Percentiles rank a stretch among this genome's conserved stretches.
These are phyloP conservation scores for Houttuynia cordata DNA, from an alignment of 164 flowering plant species.

Conservation along the genomic window DNA sequence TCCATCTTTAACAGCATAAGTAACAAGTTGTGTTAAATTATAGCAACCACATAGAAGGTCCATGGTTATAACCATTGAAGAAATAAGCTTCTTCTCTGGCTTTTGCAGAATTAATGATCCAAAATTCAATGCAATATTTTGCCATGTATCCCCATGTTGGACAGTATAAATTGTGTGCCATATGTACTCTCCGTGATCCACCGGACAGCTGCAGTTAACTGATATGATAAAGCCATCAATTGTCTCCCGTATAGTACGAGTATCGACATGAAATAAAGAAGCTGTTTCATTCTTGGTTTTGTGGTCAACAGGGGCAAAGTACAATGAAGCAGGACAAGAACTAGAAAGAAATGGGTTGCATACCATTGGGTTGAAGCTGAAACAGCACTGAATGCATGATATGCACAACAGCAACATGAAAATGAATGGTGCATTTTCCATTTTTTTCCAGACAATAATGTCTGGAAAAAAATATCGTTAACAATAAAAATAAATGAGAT, in stretches of 20 bases:
- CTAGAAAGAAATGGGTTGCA: constrained; percentile 11
- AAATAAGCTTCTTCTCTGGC: constrained; percentile 9
- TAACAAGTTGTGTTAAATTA: constrained; percentile 2
- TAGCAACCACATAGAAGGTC: constrained; percentile 23
- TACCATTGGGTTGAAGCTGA: constrained; percentile 5
- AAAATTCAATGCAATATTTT: constrained; percentile 12
- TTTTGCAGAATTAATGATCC: constrained; percentile 18
- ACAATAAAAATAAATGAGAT: no score
- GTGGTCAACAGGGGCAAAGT: constrained; percentile 12
- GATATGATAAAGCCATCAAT: constrained; percentile 19
- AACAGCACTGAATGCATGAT: constrained; percentile 5
- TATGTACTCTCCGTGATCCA: constrained; percentile 10
- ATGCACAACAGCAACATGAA: constrained; percentile 1
- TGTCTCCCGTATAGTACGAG: constrained; percentile 10
- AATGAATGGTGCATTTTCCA: no score
- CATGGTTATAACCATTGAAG: constrained; percentile 9
- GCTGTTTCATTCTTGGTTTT: constrained; percentile 15
- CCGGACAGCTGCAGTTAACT: constrained; percentile 20
- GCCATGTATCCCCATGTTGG: constrained; percentile 21
- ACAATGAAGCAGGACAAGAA: constrained; percentile 20
- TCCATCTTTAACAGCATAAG: constrained; percentile 13
- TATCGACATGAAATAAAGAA: constrained; percentile 14
- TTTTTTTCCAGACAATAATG: no score
- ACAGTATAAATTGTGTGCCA: constrained; percentile 18
- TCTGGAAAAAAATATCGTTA: no score